A percentile compares a stretch with the other conserved stretches of the same genome.
Conservation (phyloP, 768 basidiomycete genomes). For the Calocybe gangraenosa region DNA sequence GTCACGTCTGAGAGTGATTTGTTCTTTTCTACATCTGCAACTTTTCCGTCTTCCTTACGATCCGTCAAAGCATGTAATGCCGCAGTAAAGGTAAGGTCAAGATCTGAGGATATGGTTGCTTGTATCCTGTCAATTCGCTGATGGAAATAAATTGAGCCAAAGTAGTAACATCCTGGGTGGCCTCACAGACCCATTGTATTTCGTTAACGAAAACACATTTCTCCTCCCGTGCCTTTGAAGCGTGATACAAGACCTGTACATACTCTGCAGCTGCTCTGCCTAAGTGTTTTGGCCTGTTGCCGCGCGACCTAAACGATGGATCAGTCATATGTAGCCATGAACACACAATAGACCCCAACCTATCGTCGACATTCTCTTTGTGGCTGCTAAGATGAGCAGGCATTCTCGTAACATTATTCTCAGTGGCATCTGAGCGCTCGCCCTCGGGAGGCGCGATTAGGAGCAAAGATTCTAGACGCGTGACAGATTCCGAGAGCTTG, state of each 20-base stretch:
- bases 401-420: slow-evolving; percentile 29
- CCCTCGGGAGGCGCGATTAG: slow-evolving; percentile 56
- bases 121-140: slow-evolving; percentile 81
- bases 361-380: slow-evolving; percentile 42
- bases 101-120: slow-evolving; percentile 79
- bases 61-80: slow-evolving; percentile 51
- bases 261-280: slow-evolving; percentile 87
- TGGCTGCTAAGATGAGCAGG: slow-evolving; percentile 29
- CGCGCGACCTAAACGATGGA: slow-evolving; percentile 39
- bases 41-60: slow-evolving; percentile 41
- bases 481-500: slow-evolving; percentile 89
- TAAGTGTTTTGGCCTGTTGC: slow-evolving; percentile 74
- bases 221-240: slow-evolving; percentile 73
- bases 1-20: slow-evolving; percentile 64
- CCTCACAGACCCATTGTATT: slow-evolving; percentile 73
- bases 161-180: slow-evolving; percentile 8
- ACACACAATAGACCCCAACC: slow-evolving; percentile 22
- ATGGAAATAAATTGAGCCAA: slow-evolving; percentile 7
- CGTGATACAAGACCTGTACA: slow-evolving; percentile 87
- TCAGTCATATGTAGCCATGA: slow-evolving; percentile 3
- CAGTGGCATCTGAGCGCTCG: slow-evolving; percentile 31
- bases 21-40: slow-evolving; percentile 59
- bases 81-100: slow-evolving; percentile 75
- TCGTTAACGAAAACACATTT: slow-evolving; percentile 78
- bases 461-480: slow-evolving; percentile 83